These are phyloP conservation scores for Anisodus tanguticus DNA, from an alignment of 257 asterid species.

Conservation along the genomic window DNA sequence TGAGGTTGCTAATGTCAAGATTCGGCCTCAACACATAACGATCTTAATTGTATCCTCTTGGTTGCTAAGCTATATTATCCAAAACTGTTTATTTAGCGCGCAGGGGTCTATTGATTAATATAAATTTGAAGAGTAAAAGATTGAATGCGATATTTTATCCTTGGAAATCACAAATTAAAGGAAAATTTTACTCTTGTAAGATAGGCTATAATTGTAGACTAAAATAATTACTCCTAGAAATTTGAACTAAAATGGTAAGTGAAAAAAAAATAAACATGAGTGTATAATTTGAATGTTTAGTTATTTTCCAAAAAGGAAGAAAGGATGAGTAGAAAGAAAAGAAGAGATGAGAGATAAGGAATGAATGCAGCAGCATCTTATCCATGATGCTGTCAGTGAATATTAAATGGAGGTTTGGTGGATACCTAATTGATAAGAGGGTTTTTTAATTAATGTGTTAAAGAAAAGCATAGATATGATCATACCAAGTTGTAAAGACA, in stretches of 20 bases:
- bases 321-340: too few species aligned
- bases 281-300: not conserved
- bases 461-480: constrained; percentile 29
- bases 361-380: constrained; percentile 25
- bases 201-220: too few species aligned
- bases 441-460: not conserved
- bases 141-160: too few species aligned
- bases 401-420: constrained; percentile 31
- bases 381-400: constrained; percentile 35
- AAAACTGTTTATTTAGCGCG: too few species aligned
- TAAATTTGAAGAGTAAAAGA: too few species aligned
- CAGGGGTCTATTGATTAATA: not conserved
- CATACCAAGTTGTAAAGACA: constrained; percentile 47
- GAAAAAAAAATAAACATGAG: too few species aligned
- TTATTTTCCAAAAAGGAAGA: too few species aligned
- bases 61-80: too few species aligned
- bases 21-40: too few species aligned
- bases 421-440: constrained; percentile 23
- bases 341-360: not conserved
- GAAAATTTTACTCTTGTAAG: not conserved
- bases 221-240: too few species aligned
- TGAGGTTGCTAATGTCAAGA: too few species aligned
- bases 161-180: not conserved
- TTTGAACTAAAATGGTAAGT: not conserved
- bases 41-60: too few species aligned